A percentile compares a stretch with the other conserved stretches of the same genome.
phyloP scores from a whole-genome alignment of 2,329 filamentous ascomycete genomes.

The Aspergillus arachidicola region DNA sequence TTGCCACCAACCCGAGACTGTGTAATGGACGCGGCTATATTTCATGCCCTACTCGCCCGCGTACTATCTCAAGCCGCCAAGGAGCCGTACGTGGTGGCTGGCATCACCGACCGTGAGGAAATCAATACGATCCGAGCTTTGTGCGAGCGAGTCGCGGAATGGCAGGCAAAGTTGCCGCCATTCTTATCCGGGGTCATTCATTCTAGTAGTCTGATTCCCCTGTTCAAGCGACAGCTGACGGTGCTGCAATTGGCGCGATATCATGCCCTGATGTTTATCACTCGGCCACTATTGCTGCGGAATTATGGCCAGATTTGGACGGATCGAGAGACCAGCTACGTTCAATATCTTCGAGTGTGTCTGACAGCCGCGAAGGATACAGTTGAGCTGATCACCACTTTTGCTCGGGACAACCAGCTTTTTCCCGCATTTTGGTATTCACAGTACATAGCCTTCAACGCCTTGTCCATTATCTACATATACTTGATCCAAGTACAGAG shows the following conservation, averaged over 20 bases:
- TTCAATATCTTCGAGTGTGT: slow-evolving; percentile 18
- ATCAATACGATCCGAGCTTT: slow-evolving; percentile 15
- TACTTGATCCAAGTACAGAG: slow-evolving; percentile 24
- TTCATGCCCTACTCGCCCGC: slow-evolving; percentile 23
- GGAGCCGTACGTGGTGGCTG: slow-evolving; percentile 22
- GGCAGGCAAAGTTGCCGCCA: slow-evolving; percentile 20
- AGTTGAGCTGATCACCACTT: slow-evolving; percentile 22
- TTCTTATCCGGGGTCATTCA: slow-evolving; percentile 23
- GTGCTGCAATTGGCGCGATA: slow-evolving; percentile 25
- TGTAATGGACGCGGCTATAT: slow-evolving; percentile 26
- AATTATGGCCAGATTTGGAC: slow-evolving; percentile 23
- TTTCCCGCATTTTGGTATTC: slow-evolving; percentile 30
- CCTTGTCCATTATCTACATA: slow-evolving; percentile 26
- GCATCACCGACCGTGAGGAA: slow-evolving; percentile 13
- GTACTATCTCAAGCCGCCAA: slow-evolving; percentile 23
- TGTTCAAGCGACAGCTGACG: slow-evolving; percentile 25
- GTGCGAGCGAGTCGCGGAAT: slow-evolving; percentile 14
- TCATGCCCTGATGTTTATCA: slow-evolving; percentile 26
- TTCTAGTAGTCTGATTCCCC: slow-evolving; percentile 22
- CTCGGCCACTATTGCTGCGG: slow-evolving; percentile 20
- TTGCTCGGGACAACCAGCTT: slow-evolving; percentile 24
- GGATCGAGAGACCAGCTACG: slow-evolving; percentile 17
- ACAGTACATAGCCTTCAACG: slow-evolving; percentile 29
- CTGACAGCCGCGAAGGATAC: slow-evolving; percentile 21
- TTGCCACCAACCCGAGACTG: slow-evolving; percentile 19